phyloP scores from a whole-genome alignment of 2,329 filamentous ascomycete genomes.

The Claviceps sp. region DNA sequence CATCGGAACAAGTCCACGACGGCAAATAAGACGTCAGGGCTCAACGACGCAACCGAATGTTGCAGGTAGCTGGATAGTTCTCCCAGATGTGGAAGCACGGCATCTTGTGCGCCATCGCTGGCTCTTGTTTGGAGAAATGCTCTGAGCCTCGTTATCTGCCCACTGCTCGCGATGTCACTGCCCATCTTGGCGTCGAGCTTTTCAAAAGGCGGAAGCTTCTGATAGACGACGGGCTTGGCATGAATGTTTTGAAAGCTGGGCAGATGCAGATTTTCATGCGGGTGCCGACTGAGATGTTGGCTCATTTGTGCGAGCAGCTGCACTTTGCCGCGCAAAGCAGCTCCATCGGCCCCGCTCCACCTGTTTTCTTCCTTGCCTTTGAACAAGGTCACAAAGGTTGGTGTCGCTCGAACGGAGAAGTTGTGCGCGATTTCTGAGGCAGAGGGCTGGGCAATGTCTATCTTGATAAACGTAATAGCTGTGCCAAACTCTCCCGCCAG shows the following conservation, averaged over 20 bases:
- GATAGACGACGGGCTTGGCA: conserved; percentile 55
- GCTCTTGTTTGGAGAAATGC: conserved; percentile 56
- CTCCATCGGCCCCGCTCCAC: conserved; percentile 67
- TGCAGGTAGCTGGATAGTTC: conserved; percentile 50
- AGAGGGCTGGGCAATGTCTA: conserved; percentile 57
- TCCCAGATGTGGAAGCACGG: conserved; percentile 56
- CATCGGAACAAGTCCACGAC: conserved; percentile 76
- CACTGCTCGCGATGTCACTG: conserved; percentile 34
- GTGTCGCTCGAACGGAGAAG: conserved; percentile 63
- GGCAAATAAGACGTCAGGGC: conserved; percentile 58
- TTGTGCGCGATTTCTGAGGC: conserved; percentile 49
- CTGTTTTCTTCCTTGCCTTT: conserved; percentile 61
- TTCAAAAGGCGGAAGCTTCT: conserved; percentile 66
- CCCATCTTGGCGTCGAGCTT: conserved; percentile 76
- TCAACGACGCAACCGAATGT: conserved; percentile 39
- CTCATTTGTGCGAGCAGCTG: conserved; percentile 63
- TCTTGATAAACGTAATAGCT: conserved; percentile 63
- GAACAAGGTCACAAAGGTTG: conserved; percentile 79
- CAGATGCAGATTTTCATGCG: conserved; percentile 57
- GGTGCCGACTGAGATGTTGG: conserved; percentile 50
- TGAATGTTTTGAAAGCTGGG: conserved; percentile 54
- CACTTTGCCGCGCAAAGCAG: conserved; percentile 56
- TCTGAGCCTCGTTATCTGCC: conserved; percentile 49
- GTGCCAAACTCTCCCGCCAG: conserved; percentile 59
- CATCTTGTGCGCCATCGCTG: conserved; percentile 45